Evolutionary conservation across 108 stramenopile species (phyloP).

Genomic region (Nannochloropsis oceanica): DNA sequence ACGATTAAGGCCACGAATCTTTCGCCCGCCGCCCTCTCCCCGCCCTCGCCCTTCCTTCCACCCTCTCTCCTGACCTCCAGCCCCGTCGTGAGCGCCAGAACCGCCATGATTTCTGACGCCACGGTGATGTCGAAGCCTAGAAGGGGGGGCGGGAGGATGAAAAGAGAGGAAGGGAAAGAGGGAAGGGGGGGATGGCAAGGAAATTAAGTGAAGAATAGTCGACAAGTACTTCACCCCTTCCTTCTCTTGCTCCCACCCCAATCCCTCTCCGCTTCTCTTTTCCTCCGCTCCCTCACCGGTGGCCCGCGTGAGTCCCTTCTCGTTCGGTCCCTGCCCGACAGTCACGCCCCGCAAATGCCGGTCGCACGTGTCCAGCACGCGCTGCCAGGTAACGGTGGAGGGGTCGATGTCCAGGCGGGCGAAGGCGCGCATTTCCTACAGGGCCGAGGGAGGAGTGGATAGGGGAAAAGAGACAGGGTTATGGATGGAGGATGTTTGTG

Average conservation of each 20-base stretch:
- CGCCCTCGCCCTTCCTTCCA: no score
- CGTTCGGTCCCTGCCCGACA: constrained; percentile 64
- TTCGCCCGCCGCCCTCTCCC: no score
- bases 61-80: no score
- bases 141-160: constrained; percentile 7
- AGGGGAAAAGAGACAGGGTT: not conserved
- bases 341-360: constrained; percentile 66
- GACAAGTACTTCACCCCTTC: constrained; percentile 43
- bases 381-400: constrained; percentile 83
- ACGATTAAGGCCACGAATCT: no score
- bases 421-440: not conserved
- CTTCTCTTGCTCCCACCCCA: constrained; percentile 7
- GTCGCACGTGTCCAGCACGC: constrained; percentile 95
- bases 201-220: not conserved
- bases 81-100: constrained; percentile 67
- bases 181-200: no score
- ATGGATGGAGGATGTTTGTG: no score
- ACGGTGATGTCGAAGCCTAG: constrained; percentile 94
- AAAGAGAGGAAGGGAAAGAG: no score
- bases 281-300: constrained; percentile 1
- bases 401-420: constrained; percentile 78
- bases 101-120: constrained; percentile 95
- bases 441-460: not conserved
- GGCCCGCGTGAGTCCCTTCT: constrained; percentile 48
- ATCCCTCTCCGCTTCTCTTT: constrained; percentile 2